Evolutionary conservation across 495 filamentous ascomycete species (phyloP), one percentile per base, ranked within the genome.

Genomic region (Hypoxylon perforatum): DNA sequence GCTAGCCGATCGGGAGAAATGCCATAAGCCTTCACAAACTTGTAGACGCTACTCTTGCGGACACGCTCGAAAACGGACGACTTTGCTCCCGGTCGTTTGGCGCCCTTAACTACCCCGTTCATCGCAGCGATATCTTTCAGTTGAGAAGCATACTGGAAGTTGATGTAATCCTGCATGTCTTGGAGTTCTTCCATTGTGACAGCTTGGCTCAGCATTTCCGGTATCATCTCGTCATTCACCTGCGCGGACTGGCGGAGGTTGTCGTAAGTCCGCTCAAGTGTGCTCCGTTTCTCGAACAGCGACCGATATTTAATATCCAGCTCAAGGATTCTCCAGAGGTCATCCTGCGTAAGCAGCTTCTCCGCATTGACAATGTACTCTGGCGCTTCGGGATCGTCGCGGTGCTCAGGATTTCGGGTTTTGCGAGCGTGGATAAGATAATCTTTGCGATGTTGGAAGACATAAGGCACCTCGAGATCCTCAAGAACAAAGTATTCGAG

Each of bases 361-460:
- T 97, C 92, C 0, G 93, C 92, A 42, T 85, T 87, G 25, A 92
- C 84, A 8, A 85, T 88, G 74, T 90, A 93, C 60, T 91, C 86
- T 0, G 88, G 85, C 3, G 85, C 88, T 68, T 91, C 88, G 14
- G 83, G 80, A 39, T 81, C 78, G 42, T 83, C 77, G 61, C 76
- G 78, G 44, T 75, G 73, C 44, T 76, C 78, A 18, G 86, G 87
- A 52, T 89, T 87, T 28, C 86, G 80, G 11, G 90, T 85, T 76
- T 92, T 93, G 57, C 88, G 88, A 46, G 93, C 89, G 69, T 99
- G 93, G 62, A 98, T 97, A 62, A 99, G 87, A 75, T 98, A 98
- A 74, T 99, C 95, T 75, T 96, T 94, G 36, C 96, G 92, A 68
- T 99, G 94, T 72, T 98, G 96, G 77, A 97, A 97, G 65, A 99